These are phyloP conservation scores for Ophiorrhiza pumila DNA, from an alignment of 257 asterid species.

Conservation along the genomic window DNA sequence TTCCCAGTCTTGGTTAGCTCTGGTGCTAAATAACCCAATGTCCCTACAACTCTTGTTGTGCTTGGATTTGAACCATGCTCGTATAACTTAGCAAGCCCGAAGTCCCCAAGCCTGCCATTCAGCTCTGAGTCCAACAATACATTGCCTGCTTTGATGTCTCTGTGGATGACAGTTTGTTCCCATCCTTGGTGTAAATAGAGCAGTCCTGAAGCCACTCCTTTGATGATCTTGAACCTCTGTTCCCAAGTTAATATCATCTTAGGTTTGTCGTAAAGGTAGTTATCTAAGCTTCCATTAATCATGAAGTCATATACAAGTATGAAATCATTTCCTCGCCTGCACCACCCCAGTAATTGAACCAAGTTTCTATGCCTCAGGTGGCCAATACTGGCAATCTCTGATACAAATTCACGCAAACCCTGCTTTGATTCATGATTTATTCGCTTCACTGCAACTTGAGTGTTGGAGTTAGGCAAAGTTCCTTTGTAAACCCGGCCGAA, in stretches of 20 bases:
- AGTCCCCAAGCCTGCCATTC: constrained; percentile 68
- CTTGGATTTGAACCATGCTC: constrained; percentile 54
- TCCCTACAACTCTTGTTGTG: constrained; percentile 73
- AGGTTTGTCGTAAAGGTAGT: constrained; percentile 49
- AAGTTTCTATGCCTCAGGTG: constrained; percentile 71
- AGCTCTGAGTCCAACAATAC: constrained; percentile 55
- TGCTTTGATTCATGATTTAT: constrained; percentile 54
- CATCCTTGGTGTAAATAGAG: constrained; percentile 67
- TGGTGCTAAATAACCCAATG: constrained; percentile 75
- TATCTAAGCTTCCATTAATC: constrained; percentile 79
- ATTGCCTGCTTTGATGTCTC: constrained; percentile 74
- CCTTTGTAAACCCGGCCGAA: constrained; percentile 76
- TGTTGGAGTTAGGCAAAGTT: constrained; percentile 33
- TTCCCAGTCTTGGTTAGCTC: constrained; percentile 68
- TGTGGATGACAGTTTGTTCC: constrained; percentile 74
- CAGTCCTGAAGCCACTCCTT: constrained; percentile 60
- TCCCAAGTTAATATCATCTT: constrained; percentile 48
- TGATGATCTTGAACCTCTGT: constrained; percentile 59
- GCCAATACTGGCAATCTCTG: constrained; percentile 55
- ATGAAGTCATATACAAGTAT: constrained; percentile 70
- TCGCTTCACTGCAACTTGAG: constrained; percentile 58
- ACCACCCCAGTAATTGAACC: constrained; percentile 63
- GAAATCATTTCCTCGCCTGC: constrained; percentile 45
- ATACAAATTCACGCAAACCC: constrained; percentile 53
- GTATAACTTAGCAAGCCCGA: constrained; percentile 68